These are phyloP conservation scores for Pholiota adiposa DNA, from an alignment of 1,284 basidiomycete genomes.

Conservation along the genomic window DNA sequence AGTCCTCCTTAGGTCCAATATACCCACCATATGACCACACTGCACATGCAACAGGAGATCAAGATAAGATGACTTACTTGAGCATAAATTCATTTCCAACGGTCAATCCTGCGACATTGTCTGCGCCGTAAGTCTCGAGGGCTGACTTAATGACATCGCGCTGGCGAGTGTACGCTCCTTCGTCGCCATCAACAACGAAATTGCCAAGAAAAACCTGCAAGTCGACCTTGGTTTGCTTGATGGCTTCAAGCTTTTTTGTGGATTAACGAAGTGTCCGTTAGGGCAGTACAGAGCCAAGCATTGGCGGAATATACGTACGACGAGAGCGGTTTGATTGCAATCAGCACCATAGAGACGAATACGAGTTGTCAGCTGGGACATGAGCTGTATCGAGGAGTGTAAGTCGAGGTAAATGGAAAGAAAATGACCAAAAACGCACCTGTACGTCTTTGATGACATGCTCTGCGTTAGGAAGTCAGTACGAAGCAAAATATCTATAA, in stretches of 20 bases:
- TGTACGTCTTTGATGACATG: constrained; percentile 51
- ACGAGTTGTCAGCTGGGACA: constrained; percentile 52
- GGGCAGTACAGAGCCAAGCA: not conserved
- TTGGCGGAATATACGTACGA: constrained; percentile 36
- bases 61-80: constrained; percentile 58
- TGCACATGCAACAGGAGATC: not conserved
- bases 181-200: constrained; percentile 68
- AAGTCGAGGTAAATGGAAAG: not conserved
- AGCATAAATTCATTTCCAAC: constrained; percentile 87
- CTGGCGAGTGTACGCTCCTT: constrained; percentile 75
- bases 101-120: constrained; percentile 80
- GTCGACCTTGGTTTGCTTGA: constrained; percentile 88
- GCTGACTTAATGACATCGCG: constrained; percentile 67
- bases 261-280: constrained; percentile 18
- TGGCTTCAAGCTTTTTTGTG: constrained; percentile 43
- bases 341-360: constrained; percentile 51
- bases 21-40: not conserved
- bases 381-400: constrained; percentile 33
- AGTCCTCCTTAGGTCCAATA: not conserved
- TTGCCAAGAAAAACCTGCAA: constrained; percentile 88
- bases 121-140: constrained; percentile 79
- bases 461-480: constrained; percentile 27
- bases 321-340: constrained; percentile 50
- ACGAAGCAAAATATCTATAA: constrained; percentile 5
- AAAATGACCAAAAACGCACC: constrained; percentile 29